Evolutionary conservation across 1,139 yeast genomes (phyloP).

Genomic region (Diutina scorzettiae): DNA sequence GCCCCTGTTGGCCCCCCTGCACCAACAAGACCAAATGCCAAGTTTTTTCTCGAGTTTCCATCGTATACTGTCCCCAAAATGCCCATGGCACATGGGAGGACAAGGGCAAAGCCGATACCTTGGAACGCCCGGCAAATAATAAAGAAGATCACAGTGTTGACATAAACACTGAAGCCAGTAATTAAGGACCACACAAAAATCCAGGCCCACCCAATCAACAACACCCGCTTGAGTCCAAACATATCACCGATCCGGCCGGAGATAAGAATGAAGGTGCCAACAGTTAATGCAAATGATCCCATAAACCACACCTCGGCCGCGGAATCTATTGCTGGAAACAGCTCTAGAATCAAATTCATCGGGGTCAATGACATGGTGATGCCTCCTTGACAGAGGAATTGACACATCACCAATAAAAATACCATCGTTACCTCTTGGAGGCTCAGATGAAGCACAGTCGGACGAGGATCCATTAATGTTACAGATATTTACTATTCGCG

Average conservation of each 20-base stretch:
- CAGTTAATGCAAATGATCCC: slow-evolving; percentile 45
- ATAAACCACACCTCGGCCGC: slow-evolving; percentile 36
- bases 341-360: slow-evolving; percentile 24
- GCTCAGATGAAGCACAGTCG: neutral
- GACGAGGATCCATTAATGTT: neutral
- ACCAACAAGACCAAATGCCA: slow-evolving; percentile 39
- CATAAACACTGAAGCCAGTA: slow-evolving; percentile 35
- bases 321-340: slow-evolving; percentile 13
- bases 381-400: slow-evolving; percentile 27
- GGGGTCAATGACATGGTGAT: slow-evolving; percentile 29
- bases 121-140: slow-evolving; percentile 41
- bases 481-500: neutral
- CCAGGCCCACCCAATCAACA: slow-evolving; percentile 35
- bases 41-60: slow-evolving; percentile 34
- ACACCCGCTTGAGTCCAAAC: slow-evolving; percentile 33
- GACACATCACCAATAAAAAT: slow-evolving; percentile 12
- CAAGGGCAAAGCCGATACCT: slow-evolving; percentile 42
- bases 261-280: slow-evolving; percentile 41
- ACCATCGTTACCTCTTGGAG: neutral
- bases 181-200: slow-evolving; percentile 31
- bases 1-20: slow-evolving; percentile 49
- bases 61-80: slow-evolving; percentile 36
- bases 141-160: slow-evolving; percentile 32
- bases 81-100: slow-evolving; percentile 43
- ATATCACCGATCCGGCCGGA: slow-evolving; percentile 44